Evolutionary conservation across 495 filamentous ascomycete species (phyloP), one percentile per base, ranked within the genome.

Genomic region (Amniculicola lignicola): DNA sequence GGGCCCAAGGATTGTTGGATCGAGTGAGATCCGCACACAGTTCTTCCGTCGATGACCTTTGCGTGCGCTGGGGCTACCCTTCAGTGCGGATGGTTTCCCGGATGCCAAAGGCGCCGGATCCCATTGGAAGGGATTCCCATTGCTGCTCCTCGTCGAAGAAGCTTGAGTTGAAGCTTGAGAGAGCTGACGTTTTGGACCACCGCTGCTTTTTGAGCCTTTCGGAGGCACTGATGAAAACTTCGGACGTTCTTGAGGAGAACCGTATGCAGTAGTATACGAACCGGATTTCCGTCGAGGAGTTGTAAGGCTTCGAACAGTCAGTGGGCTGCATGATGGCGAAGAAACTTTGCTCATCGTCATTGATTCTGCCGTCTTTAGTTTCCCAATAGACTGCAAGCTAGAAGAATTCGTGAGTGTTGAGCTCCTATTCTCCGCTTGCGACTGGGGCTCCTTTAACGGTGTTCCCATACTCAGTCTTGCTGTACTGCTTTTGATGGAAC

Each of bases 1-100:
- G 18, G 64, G 69, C 1, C 67, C 66, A 1, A 69, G 47, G n/a
- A 70, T 63, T 15, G 63, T 68, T 6, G 69, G 68, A 10, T 59
- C 54, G 10, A 70, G 43, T 4, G 61, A 53, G 23, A 64, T 64
- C 9, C 61, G 49, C 29, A 64, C 61, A 22, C 61, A 56, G 24
- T 59, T 59, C 29, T 64, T 36, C 27, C 61, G 50, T 35, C 37
- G 33, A 49, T 64, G 61, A 3, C 55, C 56, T 31, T 56, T 64
- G 22, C 61, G 61, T 6, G 61, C 61, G 48, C 43, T 56, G 7
- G 61, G 55, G 45, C 61, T 64, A 6, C 61, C 61, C 27, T 64
- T 60, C 41, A 64, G 23, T 0, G 55, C 51, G n/a, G 61, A 60
- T 15, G 56, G 61, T 47, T 64, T 64, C n/a, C 51, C 46, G 9